phyloP scores from a whole-genome alignment of 148 eudicot species.

The Vaccinium corymbosum region DNA sequence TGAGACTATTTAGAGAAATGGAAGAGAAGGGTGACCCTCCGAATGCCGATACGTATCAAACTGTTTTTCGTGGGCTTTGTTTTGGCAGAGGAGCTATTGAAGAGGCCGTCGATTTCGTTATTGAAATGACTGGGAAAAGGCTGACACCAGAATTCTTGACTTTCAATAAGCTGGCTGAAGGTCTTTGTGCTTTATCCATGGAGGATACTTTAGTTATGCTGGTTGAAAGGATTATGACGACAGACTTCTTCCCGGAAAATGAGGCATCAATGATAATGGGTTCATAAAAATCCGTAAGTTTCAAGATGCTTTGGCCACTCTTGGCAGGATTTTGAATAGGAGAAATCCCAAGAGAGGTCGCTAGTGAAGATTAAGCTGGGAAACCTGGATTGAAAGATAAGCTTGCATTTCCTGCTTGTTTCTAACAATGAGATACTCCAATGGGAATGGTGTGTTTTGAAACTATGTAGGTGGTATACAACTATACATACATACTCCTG shows the following conservation, averaged over 20 bases:
- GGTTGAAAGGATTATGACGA: constrained; percentile 59
- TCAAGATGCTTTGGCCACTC: constrained; percentile 72
- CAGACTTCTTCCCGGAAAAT: constrained; percentile 47
- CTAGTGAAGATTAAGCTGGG: constrained; percentile 25
- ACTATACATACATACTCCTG: not conserved
- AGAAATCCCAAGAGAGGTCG: constrained; percentile 41
- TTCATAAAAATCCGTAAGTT: constrained; percentile 78
- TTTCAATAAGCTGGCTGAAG: constrained; percentile 83
- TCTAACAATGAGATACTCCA: not conserved
- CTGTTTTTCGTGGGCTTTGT: constrained; percentile 83
- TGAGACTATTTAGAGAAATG: constrained; percentile 84
- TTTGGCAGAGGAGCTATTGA: constrained; percentile 81
- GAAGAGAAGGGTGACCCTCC: constrained; percentile 70
- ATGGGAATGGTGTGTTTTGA: not conserved
- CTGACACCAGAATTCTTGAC: constrained; percentile 58
- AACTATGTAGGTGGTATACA: not conserved
- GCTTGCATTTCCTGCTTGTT: not conserved
- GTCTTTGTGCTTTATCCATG: constrained; percentile 74
- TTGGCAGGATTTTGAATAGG: constrained; percentile 54
- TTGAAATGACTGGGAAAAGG: constrained; percentile 77
- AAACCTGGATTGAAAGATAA: not conserved
- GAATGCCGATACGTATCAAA: constrained; percentile 61
- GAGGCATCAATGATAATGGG: constrained; percentile 73
- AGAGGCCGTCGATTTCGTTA: constrained; percentile 75
- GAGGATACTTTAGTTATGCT: constrained; percentile 73